Evolutionary conservation across 495 filamentous ascomycete species (phyloP), one percentile per base, ranked within the genome.

Genomic region (Penicillium parvum): DNA sequence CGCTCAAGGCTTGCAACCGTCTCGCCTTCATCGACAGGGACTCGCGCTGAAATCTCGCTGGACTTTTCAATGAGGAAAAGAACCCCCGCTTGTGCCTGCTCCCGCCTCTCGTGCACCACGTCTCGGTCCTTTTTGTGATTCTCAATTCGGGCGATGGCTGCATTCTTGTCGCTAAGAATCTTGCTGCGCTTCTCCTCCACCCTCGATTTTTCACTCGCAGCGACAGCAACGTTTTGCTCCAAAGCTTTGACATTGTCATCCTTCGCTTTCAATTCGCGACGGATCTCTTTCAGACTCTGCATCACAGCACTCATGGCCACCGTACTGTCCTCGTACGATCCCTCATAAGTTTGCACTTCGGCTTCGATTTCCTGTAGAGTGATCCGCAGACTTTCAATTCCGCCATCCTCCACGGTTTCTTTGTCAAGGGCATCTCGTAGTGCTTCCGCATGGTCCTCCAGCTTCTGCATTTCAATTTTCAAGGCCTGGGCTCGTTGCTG

Each of bases 21-120:
- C 58, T 88, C 79, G n/a, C 81, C 81, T 37, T 75, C 68, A 28
- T 81, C 77, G 35, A 96, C 74, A 8, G 74, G 58, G 44, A 90
- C 77, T 27, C 90, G 77, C 28, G 61, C 47, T 20, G 69, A 83
- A 16, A 90, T 57, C 37, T 61, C 22, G 44, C 53, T 55, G 32
- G 89, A 89, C 44, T 83, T 62, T 12, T 57, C 58, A n/a, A 49
- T 78, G 50, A 77, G 84, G 1, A 79, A 65, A 0, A 65, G 53
- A 11, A 90, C 73, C 2, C 46, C 45, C 3, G 60, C 67, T 23
- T 49, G 54, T 20, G 76, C 59, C 9, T 72, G 64, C 2, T 79
- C 70, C 9, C 55, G 68, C 37, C 75, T 73, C 16, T 58, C 49
- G 43, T 80, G 63, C 4, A 75, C 60, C 4, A 47, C 52, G n/a